Evolutionary conservation across 2,329 filamentous ascomycete species (phyloP).

Genomic region (Fusarium solani-melongenae): DNA sequence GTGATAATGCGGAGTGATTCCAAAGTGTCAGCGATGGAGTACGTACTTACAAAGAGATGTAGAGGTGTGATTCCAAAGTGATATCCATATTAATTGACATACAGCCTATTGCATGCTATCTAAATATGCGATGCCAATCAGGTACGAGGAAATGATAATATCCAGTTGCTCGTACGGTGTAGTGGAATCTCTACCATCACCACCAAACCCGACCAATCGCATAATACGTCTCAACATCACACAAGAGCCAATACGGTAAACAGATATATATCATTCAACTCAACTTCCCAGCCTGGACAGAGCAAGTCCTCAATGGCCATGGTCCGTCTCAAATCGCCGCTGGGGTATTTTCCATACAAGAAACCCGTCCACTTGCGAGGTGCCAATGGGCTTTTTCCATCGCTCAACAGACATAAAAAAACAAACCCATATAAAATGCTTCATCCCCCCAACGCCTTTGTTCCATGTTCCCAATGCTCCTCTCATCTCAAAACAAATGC

Average conservation of each 20-base stretch:
- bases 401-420: background rate
- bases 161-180: background rate
- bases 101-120: background rate
- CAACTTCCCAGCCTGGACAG: constrained; percentile 5
- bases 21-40: background rate
- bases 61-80: background rate
- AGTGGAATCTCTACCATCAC: background rate
- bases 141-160: background rate
- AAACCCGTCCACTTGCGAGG: constrained; percentile 18
- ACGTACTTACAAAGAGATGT: background rate
- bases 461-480: constrained; percentile 27
- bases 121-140: background rate
- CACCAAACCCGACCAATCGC: background rate
- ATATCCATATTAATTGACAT: background rate
- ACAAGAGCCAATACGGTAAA: background rate
- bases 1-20: background rate
- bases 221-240: background rate
- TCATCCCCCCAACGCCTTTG: constrained; percentile 29
- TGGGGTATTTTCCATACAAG: constrained; percentile 22
- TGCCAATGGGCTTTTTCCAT: background rate
- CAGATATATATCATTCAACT: constrained; percentile 8
- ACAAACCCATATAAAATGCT: background rate
- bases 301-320: constrained; percentile 13
- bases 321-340: constrained; percentile 11
- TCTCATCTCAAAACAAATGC: constrained; percentile 23